These are phyloP conservation scores for Aplosporella prunicola DNA, from an alignment of 2,329 filamentous ascomycete species.

Conservation along the genomic window DNA sequence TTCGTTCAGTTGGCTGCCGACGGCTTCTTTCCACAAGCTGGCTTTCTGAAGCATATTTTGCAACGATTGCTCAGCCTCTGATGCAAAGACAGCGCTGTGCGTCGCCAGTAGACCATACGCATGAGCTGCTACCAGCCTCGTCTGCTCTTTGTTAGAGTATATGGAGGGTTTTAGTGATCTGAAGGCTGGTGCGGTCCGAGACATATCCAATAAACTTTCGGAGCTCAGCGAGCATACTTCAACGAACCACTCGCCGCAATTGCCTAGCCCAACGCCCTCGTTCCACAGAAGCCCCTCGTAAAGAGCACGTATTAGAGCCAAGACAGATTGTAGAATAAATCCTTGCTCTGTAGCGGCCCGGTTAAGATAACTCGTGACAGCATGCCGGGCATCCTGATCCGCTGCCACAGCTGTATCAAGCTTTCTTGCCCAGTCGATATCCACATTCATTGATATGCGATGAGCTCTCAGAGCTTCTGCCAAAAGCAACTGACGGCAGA, in stretches of 20 bases:
- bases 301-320: conserved; percentile 34
- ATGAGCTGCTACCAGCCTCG: conserved; percentile 57
- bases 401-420: conserved; percentile 64
- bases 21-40: conserved; percentile 46
- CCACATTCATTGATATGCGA: conserved; percentile 43
- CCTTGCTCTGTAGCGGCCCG: conserved; percentile 9
- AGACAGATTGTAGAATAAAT: conserved; percentile 21
- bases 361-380: conserved; percentile 44
- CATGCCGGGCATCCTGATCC: conserved; percentile 54
- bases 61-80: conserved; percentile 36
- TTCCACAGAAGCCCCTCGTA: conserved; percentile 36
- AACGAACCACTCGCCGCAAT: conserved; percentile 42
- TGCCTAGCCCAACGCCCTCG: conserved; percentile 31
- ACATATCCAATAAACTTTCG: conserved; percentile 31
- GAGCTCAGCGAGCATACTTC: conserved; percentile 48
- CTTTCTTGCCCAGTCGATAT: conserved; percentile 76
- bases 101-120: conserved; percentile 69
- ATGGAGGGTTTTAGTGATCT: conserved; percentile 50
- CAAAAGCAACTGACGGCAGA: conserved; percentile 54
- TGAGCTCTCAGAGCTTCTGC: conserved; percentile 44
- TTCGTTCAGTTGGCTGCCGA: conserved; percentile 50
- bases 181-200: conserved; percentile 24
- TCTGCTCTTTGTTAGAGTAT: conserved; percentile 60
- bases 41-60: conserved; percentile 39
- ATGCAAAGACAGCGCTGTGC: conserved; percentile 40